Conservation (phyloP, 352 stramenopile genomes). For the Phytophthora lateralis region DNA sequence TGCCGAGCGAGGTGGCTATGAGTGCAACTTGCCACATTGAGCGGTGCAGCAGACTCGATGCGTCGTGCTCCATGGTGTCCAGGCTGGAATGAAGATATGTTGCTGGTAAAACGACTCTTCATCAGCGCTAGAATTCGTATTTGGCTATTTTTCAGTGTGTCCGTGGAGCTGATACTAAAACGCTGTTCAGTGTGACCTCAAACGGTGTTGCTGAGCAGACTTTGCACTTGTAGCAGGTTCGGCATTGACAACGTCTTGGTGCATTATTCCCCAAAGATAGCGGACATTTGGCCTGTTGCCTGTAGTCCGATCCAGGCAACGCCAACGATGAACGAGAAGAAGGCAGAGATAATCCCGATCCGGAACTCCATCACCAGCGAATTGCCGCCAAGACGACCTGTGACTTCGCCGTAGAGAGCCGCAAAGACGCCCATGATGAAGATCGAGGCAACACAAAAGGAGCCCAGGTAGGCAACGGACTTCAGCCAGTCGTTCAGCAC, state of each 20-base stretch:
- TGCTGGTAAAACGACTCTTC: constrained; percentile 6
- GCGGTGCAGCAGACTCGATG: constrained; percentile 14
- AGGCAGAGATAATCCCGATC: constrained; percentile 74
- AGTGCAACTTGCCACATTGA: constrained; percentile 31
- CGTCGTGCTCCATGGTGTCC: constrained; percentile 15
- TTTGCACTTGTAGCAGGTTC: not conserved
- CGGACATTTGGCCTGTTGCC: constrained; percentile 67
- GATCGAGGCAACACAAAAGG: constrained; percentile 59
- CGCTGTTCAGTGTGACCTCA: no score
- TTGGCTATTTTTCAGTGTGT: not conserved
- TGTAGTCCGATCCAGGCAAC: constrained; percentile 80
- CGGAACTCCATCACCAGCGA: constrained; percentile 65
- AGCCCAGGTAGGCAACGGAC: constrained; percentile 32
- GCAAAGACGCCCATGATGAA: constrained; percentile 93
- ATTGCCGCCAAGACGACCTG: constrained; percentile 55
- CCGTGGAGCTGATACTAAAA: not conserved
- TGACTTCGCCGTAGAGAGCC: constrained; percentile 80
- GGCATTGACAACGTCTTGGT: no score
- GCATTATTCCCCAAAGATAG: constrained; percentile 64
- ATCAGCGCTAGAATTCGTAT: constrained; percentile 1
- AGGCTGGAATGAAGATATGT: constrained; percentile 2
- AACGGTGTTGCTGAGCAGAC: not conserved
- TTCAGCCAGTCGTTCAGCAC: constrained; percentile 56
- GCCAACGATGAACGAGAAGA: constrained; percentile 76
- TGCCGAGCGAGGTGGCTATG: constrained; percentile 50